Evolutionary conservation across 768 basidiomycete species (phyloP), one percentile per base, ranked within the genome.

Genomic region (Calocybe cyanea): DNA sequence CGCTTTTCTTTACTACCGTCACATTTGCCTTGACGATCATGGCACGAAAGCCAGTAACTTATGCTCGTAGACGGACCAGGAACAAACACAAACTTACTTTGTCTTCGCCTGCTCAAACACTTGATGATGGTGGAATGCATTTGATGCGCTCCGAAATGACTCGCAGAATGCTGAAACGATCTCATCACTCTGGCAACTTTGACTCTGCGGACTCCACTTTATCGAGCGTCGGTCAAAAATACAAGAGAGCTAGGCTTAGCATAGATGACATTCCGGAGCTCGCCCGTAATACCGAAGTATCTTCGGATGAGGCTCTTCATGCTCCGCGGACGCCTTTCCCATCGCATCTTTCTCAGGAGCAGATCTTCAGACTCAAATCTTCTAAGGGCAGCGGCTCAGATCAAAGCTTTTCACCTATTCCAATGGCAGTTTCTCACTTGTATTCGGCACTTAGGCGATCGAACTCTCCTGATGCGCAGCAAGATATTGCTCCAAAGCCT

Each of bases 11-110:
- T 11, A 28, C 25, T 28, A 28, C 25, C 25, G 25, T 28, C 25
- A 28, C 25, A 11, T 11, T 28, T 28, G 25, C 11, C 25, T 28
- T 18, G 34, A 17, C 23, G 21, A 15, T 20, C 24, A 58, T 58
- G 55, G 41, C 45, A 23, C 48, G 55, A 33, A 56, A 54, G 42
- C 53, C 46, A 17, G 43, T 57, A 5, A 58, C 57, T 8, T 58
- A 58, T 46, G 52, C 53, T 33, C 57, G 37, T 14, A 56, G 41
- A 42, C 31, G 45, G 32, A 35, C 35, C 3, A 48, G 45, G 17
- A 18, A 21, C 8, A 21, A 32, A 15, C 36, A 49, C 33, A 38
- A 41, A 2, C 30, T n/a, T 20, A 14, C 34, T 35, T 35, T 18
- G n/a, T 51, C 49, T 15, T 54, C 55, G 6, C 55, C 55, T 14